phyloP scores from a whole-genome alignment of 257 asterid genomes.

The Paraleonurus japonicus region DNA sequence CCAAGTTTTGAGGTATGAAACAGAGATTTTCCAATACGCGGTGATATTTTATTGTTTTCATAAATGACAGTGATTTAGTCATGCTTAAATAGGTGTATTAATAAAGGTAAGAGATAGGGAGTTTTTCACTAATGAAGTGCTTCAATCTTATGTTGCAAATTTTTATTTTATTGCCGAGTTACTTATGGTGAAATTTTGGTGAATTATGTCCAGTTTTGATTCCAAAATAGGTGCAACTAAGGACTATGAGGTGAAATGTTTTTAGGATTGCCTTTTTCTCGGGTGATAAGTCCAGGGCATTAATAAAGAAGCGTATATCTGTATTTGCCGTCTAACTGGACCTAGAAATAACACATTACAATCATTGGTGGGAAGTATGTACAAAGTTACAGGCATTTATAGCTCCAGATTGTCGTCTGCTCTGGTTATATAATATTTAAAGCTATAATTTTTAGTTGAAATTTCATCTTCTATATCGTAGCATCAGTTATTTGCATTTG shows the following conservation, averaged over 20 bases:
- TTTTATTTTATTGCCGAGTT: neutral
- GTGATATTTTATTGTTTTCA: neutral
- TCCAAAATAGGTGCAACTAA: no score
- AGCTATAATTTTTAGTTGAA: neutral
- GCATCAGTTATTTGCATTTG: neutral
- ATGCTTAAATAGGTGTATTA: conserved; percentile 11
- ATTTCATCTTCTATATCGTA: neutral
- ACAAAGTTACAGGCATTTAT: neutral
- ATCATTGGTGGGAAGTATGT: neutral
- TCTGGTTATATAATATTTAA: no score
- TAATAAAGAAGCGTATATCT: neutral
- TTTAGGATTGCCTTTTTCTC: no score
- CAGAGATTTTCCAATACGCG: neutral
- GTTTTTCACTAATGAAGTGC: neutral
- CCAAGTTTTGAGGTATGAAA: conserved; percentile 80
- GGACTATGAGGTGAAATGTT: no score
- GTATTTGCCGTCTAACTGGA: neutral
- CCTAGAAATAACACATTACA: neutral
- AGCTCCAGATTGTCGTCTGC: no score
- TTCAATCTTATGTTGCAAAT: conserved; percentile 1
- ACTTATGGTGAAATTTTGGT: neutral
- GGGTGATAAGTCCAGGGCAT: neutral
- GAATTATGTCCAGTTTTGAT: neutral
- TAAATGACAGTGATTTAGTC: neutral
- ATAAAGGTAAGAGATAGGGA: neutral